Evolutionary conservation across 805 yeast species (phyloP), one percentile per base, ranked within the genome.

Genomic region (Hanseniaspora lindneri): DNA sequence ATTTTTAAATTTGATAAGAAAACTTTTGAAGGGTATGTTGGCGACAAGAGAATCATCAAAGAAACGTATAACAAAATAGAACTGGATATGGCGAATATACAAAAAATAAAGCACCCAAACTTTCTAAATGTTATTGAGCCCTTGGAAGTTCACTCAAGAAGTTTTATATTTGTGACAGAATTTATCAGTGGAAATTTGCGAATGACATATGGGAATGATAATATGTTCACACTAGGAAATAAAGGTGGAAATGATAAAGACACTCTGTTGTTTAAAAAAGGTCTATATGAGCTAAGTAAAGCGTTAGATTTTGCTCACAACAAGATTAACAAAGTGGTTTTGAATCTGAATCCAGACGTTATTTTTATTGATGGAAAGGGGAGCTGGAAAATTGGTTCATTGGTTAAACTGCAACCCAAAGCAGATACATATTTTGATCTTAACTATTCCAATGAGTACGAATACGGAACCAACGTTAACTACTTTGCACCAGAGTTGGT

Each of bases 321-420:
- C 48, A 75, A 76, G 52, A 83, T 94, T 19, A 73, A 79, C 24
- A 73, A 77, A 24, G 80, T 83, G 6, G 95, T 89, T 64, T 61
- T 83, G 54, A 83, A 86, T 54, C 55, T 92, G 29, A 79, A 79
- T 54, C 98, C 98, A 1, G 67, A 74, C 8, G 75, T 94, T 0
- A 70, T 92, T 1, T 74, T 82, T 50, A 74, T 89, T 17, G 88
- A 83, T 55, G 81, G 77, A 34, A 82, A 79, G 54, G 88, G 94
- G 4, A 97, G 92, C 64, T 92, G 98, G 97, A 92, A 89, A 61
- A 61, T 92, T 2, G 74, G 83, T 6, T 96, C 96, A 0, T 72
- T 92, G 51, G 79, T 70, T 0, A 69, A 74, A 44, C 65, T 75
- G 43, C 53, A 61, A 4, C 67, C 66, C 44, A 53, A 74, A 66